phyloP scores from a whole-genome alignment of 768 basidiomycete genomes.

The Auricularia sp. region DNA sequence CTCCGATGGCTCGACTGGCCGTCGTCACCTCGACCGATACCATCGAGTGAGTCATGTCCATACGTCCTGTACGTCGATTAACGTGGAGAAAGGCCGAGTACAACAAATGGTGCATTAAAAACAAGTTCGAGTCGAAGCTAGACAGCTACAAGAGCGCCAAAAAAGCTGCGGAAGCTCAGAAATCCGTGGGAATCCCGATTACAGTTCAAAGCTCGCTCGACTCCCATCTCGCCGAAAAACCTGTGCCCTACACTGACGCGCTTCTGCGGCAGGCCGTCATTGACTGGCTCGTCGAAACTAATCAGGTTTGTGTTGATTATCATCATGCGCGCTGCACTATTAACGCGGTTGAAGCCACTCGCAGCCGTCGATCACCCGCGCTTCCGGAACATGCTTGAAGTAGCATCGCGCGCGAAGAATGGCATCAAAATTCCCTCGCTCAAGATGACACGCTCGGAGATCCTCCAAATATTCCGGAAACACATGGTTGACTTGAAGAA shows the following conservation, averaged over 20 bases:
- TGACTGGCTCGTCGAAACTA: neutral
- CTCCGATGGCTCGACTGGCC: no score
- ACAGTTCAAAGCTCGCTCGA: no score
- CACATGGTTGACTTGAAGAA: conserved; percentile 6
- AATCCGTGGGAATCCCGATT: no score
- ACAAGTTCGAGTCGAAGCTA: no score
- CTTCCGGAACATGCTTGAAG: conserved; percentile 27
- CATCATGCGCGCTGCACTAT: neutral
- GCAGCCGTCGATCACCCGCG: conserved; percentile 23
- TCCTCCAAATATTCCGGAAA: conserved; percentile 22
- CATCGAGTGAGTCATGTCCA: no score
- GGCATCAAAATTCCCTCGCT: conserved; percentile 28
- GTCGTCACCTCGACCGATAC: no score
- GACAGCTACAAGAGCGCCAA: no score
- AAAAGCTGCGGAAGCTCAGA: no score
- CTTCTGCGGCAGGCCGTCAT: neutral
- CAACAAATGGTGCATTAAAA: no score
- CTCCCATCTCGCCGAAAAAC: neutral
- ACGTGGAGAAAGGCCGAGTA: no score
- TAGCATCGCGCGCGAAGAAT: conserved; percentile 27
- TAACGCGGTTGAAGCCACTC: conserved; percentile 11
- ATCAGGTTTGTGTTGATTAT: neutral
- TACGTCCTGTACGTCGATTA: no score
- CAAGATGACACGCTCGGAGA: conserved; percentile 17
- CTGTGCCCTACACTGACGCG: neutral